These are phyloP conservation scores for Trichomonas vaginalis DNA, from an alignment of 208 protist genomes.

Conservation along the genomic window DNA sequence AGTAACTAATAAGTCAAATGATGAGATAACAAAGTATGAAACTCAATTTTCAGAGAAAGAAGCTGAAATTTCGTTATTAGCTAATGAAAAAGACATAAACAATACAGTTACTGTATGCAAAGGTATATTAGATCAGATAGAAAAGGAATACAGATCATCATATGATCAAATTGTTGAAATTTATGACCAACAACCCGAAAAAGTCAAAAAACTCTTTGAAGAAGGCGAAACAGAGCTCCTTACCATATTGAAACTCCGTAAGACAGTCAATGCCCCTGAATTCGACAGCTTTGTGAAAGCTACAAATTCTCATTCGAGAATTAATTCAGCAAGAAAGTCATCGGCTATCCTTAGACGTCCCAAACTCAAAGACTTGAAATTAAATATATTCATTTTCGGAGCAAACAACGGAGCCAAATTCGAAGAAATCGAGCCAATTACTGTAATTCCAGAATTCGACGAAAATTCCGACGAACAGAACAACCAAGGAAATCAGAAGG, in stretches of 20 bases:
- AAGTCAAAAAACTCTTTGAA: background rate
- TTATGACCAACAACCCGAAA: background rate
- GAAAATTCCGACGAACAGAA: background rate
- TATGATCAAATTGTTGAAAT: conserved; percentile 9
- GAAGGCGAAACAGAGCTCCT: background rate
- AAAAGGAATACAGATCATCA: background rate
- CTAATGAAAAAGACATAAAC: background rate
- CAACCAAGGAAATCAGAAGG: background rate
- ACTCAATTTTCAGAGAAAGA: background rate
- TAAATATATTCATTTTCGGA: background rate
- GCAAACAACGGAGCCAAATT: background rate
- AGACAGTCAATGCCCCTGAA: background rate
- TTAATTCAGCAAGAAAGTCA: background rate
- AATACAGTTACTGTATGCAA: background rate
- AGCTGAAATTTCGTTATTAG: background rate
- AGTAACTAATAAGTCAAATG: background rate
- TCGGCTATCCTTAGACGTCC: background rate
- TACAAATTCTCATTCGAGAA: background rate
- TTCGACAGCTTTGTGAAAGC: background rate
- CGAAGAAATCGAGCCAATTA: background rate
- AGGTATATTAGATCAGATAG: background rate
- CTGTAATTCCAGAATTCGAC: background rate
- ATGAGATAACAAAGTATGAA: background rate
- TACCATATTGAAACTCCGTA: background rate
- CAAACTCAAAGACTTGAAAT: background rate